Evolutionary conservation across 768 basidiomycete genomes (phyloP), one percentile per base, ranked within the genome.

Genomic region (Roridomyces roridus): DNA sequence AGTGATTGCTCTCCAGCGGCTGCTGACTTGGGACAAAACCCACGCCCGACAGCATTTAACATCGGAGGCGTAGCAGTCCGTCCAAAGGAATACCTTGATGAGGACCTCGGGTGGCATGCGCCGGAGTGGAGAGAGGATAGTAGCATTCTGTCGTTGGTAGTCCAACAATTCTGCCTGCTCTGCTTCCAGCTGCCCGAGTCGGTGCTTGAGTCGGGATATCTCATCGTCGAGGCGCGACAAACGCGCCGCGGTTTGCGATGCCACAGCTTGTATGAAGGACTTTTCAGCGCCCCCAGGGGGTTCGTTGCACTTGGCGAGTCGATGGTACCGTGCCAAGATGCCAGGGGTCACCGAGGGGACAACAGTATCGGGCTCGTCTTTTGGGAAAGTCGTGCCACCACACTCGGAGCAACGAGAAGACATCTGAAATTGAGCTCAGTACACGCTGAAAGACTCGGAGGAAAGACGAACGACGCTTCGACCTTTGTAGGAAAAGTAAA

Each of bases 81-180:
- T 49, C 34, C 41, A 44, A 4, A 9, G 37, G 29, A 56, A 56
- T 35, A 56, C 44, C 34, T 56, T 46, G 46, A 18, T 8, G 10
- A 56, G 35, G 9, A 56, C n/a, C 23, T 56, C 55, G n/a, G 55
- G 24, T 12, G 55, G 55, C 40, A 56, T 56, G 12, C 55, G 17
- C 18, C 52, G 36, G 25, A 54, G 36, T 3, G 44, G 45, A 14
- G 51, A 52, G 0, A 54, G 26, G 1, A 46, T 39, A 11, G 52
- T 36, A 14, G 6, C 3, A 28, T 36, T 52, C 7, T 42, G 29
- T 12, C 24, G 5, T n/a, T 28, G 50, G 31, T 26, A 43, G 15
- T 7, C 12, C 3, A 28, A 21, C 14, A 51, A 20, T 10, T 12
- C 12, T 2, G 23, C 28, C 8, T 40, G 50, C 10, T 42, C 29